phyloP scores from a whole-genome alignment of 441 rosid species.

The Codiaeum variegatum region DNA sequence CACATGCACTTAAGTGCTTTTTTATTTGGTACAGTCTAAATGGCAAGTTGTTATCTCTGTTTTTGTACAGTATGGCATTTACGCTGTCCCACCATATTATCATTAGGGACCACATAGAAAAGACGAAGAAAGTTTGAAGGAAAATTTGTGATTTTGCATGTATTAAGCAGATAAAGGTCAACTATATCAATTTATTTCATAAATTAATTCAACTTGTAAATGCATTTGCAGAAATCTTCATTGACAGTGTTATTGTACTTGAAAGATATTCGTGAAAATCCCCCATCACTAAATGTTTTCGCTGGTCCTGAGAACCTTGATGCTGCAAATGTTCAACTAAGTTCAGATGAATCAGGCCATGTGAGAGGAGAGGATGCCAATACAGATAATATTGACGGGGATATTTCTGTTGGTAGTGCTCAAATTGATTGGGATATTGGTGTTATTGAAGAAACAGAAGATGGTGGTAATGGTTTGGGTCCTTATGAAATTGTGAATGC shows the following conservation, averaged over 20 bases:
- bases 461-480: conserved; percentile 74
- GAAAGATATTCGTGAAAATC: conserved; percentile 69
- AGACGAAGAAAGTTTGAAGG: background rate
- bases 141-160: no score
- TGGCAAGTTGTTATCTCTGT: background rate
- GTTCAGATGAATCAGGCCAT: conserved; percentile 34
- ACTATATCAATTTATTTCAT: conserved; percentile 12
- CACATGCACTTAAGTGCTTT: background rate
- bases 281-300: conserved; percentile 69
- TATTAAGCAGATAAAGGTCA: conserved; percentile 7
- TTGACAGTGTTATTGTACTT: conserved; percentile 50
- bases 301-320: conserved; percentile 45
- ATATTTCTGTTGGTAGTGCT: conserved; percentile 70
- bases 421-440: conserved; percentile 97
- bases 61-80: background rate
- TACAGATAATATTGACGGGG: conserved; percentile 81
- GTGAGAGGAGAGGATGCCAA: conserved; percentile 43
- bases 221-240: conserved; percentile 56
- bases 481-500: conserved; percentile 89
- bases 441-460: conserved; percentile 71
- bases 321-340: conserved; percentile 37
- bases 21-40: background rate
- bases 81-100: background rate
- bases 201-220: conserved; percentile 21
- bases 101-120: background rate